These are phyloP conservation scores for Herpetospermum pedunculosum DNA, from an alignment of 306 rosid genomes.

Conservation along the genomic window DNA sequence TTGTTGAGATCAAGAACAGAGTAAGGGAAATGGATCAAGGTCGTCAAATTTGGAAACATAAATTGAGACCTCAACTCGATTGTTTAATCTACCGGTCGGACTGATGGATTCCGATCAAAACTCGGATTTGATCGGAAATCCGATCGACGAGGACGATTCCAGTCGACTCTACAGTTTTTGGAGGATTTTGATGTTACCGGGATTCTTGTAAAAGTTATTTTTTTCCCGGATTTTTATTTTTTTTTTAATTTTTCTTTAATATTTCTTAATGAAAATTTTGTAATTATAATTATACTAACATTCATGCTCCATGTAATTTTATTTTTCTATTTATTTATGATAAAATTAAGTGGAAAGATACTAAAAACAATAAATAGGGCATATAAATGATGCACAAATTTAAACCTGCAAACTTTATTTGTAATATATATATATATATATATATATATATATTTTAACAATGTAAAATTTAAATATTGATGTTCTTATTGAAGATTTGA, in stretches of 20 bases:
- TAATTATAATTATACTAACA: neutral
- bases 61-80: conserved; percentile 31
- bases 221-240: neutral
- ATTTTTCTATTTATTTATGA: neutral
- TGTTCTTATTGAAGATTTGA: too few relatives aligned
- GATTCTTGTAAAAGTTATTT: neutral
- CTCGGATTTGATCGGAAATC: neutral
- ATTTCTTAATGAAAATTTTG: neutral
- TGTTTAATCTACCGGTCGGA: conserved; percentile 18
- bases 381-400: too few relatives aligned
- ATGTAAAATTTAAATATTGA: too few relatives aligned
- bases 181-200: neutral
- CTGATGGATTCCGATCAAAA: neutral
- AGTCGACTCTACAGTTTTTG: neutral
- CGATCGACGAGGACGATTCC: neutral
- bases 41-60: conserved; percentile 30
- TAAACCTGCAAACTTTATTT: too few relatives aligned
- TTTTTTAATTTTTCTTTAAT: neutral
- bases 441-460: too few relatives aligned
- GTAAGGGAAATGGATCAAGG: conserved; percentile 6
- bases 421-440: too few relatives aligned
- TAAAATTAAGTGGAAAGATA: too few relatives aligned
- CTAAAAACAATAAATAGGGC: too few relatives aligned
- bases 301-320: neutral
- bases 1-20: conserved; percentile 34